Base-by-base conservation (phyloP, 306 rosid species). In the Abrus pulchellus region DNA sequence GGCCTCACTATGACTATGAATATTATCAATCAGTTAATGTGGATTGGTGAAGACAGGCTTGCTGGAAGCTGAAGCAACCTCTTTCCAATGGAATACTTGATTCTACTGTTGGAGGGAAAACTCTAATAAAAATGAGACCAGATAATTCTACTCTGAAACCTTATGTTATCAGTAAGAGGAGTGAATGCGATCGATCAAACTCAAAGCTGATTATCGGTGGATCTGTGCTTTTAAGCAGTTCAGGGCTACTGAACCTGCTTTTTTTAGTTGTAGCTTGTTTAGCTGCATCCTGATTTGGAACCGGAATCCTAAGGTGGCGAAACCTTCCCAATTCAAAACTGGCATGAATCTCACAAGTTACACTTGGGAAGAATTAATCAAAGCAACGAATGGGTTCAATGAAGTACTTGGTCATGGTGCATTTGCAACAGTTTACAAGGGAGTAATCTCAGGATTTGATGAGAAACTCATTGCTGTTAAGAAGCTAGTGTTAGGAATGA, bases 41-140 rank as follows among this genome's bases (percentile, higher is more conserved):
- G 72, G 83, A 86, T 9, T 75, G 78, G 81, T 86, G 89, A 61
- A 76, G 61, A 54, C 48, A 62, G 5, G 68, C n/a, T 0, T 86
- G 92, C 76, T 80, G 84, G 79, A 41, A 30, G 49, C 63, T 28
- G 68, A 80, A 5, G 49, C 54, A 7, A 5, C 83, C 83, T 20
- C 73, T 80, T 43, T 61, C 73, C 8, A 60, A 60, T 62, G 83
- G 83, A 62, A 38, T 44, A 60, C 0, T 0, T 0, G 47, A 80
- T 62, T 1, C 78, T 38, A 12, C 45, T 29, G 4, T 61, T 38
- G 29, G 34, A 36, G 79, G 45, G 12, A 80, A 72, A 52, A 61
- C 73, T 40, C n/a, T 80, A 11, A 80, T 80, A 34, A 80, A 80
- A 30, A 49, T 29, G 13, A 72, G 83, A 28, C 72, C 11, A 30